Percentiles rank a stretch among this genome's conserved stretches.
phyloP scores from a whole-genome alignment of 352 stramenopile species.

The Phytophthora pistaciae region DNA sequence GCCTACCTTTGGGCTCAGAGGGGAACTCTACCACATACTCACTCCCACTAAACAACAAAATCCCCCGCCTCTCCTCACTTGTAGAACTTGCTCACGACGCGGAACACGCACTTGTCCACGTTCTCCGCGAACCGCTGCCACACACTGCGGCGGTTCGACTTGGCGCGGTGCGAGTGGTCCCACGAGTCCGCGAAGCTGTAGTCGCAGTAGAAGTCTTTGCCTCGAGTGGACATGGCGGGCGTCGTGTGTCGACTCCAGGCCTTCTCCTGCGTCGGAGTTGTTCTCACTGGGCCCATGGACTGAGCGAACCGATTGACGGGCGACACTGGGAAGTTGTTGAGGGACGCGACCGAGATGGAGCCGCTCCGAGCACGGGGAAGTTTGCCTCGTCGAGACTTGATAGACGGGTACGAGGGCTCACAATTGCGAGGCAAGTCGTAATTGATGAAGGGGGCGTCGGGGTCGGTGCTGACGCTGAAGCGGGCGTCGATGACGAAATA shows the following conservation, averaged over 20 bases:
- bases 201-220: conserved; percentile 18
- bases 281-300: conserved; percentile 24
- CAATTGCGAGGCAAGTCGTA: neutral
- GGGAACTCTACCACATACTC: neutral
- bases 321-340: conserved; percentile 14
- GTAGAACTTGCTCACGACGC: conserved; percentile 44
- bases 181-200: conserved; percentile 16
- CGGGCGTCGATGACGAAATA: conserved; percentile 41
- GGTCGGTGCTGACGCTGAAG: conserved; percentile 30
- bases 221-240: conserved; percentile 22
- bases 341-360: conserved; percentile 30
- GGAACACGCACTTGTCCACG: conserved; percentile 39
- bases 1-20: conserved; percentile 3
- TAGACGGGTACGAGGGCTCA: neutral
- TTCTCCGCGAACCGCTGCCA: conserved; percentile 37
- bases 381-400: conserved; percentile 15
- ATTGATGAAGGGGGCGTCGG: neutral
- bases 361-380: conserved; percentile 29
- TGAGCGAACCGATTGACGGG: conserved; percentile 36
- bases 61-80: conserved; percentile 14
- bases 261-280: conserved; percentile 7
- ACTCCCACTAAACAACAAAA: neutral
- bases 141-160: conserved; percentile 33
- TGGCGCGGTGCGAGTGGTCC: conserved; percentile 14
- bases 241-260: conserved; percentile 29